Evolutionary conservation across 148 eudicot species (phyloP), one percentile per base, ranked within the genome.

Genomic region (Nyssa sinensis): DNA sequence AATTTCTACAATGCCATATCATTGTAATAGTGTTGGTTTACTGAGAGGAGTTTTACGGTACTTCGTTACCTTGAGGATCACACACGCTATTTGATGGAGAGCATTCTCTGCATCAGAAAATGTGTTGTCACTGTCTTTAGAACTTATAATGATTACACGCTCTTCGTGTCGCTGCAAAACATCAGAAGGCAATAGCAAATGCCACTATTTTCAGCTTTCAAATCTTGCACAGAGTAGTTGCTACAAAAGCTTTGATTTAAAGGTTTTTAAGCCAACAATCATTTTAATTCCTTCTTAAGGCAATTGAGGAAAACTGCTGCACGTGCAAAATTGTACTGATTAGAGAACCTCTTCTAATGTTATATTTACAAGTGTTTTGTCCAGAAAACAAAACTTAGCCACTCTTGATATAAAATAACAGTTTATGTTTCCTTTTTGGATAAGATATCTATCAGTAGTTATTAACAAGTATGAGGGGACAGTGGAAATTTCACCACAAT

Each of bases 91-190:
- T 68, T 85, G 92, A 82, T 79, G 93, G 74, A 93, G 86, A 16
- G 97, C 98, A 80, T 80, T 88, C 82, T 93, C 98, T 28, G 98
- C 94, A 80, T 89, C 93, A 60, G 92, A 82, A 65, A 86, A 75
- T 19, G 69, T 73, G 47, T 82, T 77, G 63, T 84, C 92, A 67
- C 85, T 89, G 80, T 87, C 90, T 74, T 88, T 89, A 30, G 97
- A 91, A 67, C 91, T 91, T 76, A 93, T 89, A 71, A 93, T 93
- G 60, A 93, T 88, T 39, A 93, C 94, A 74, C 98, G 90, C 68
- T 93, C 98, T 81, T 93, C 98, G 62, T 88, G 83, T 33, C 94
- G 82, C 98, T 93, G 90, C 74, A 84, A 72, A 73, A 44, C 4
- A 72, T 16, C 7, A 25, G 66, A 71, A 53, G 25, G 55, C 27